Percentiles rank a stretch among this genome's conserved stretches.
These are phyloP conservation scores for Zopfochytrium polystomum DNA, from an alignment of 371 early-diverging fungal genomes.

Conservation along the genomic window DNA sequence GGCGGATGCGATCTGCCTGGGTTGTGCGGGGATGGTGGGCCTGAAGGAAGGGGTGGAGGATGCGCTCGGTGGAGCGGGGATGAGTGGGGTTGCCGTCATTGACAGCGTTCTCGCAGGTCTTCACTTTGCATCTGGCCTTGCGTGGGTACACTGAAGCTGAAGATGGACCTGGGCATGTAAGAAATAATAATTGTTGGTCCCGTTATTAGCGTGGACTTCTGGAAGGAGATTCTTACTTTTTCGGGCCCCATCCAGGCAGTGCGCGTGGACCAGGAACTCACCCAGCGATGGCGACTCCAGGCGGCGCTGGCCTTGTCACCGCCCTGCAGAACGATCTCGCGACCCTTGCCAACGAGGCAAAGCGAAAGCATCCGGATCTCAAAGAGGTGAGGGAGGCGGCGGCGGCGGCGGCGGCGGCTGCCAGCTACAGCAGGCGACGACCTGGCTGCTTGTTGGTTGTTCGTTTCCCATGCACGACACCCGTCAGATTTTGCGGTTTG, in stretches of 20 bases:
- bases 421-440: neutral
- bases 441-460: neutral
- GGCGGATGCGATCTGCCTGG: neutral
- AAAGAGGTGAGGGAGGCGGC: too few species aligned
- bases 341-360: conserved; percentile 82
- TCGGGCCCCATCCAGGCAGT: too few species aligned
- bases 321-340: conserved; percentile 83
- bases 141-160: too few species aligned
- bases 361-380: conserved; percentile 88
- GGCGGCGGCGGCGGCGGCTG: conserved; percentile 9
- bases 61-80: too few species aligned
- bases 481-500: conserved; percentile 16
- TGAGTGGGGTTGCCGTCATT: too few species aligned
- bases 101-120: too few species aligned
- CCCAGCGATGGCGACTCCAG: neutral
- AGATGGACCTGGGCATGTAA: too few species aligned
- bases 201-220: too few species aligned
- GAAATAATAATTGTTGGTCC: too few species aligned
- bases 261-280: too few species aligned
- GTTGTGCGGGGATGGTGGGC: neutral
- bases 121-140: too few species aligned
- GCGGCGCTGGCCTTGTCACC: conserved; percentile 26
- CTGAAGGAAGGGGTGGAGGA: neutral
- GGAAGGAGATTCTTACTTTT: too few species aligned
- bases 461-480: neutral